Base-by-base conservation (phyloP, 2,329 filamentous ascomycete genomes). In the Epichloe uncinata region DNA sequence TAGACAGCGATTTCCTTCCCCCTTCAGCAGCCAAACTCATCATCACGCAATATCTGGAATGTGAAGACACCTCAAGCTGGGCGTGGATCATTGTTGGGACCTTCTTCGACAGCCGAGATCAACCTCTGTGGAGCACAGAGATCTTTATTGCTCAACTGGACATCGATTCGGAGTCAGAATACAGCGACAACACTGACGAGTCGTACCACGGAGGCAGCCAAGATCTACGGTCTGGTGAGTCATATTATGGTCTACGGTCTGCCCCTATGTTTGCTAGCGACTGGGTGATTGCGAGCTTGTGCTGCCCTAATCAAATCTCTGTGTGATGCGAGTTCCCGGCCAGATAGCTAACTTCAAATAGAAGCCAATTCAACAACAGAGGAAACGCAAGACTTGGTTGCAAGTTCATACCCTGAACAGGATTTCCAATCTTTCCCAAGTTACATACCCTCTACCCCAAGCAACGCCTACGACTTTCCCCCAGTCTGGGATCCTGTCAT, bases 31-130 rank as follows among this genome's bases (percentile, higher is more conserved):
- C 65, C 3, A 72, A 70, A 52, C 63, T 74, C 30, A 55, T 71
- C 54, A 64, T 75, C 46, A 72, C 68, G 16, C 72, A 74, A 55
- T 62, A 69, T 49, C 56, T 71, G 42, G 56, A 66, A 47, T 52
- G 61, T 15, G 60, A 57, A 2, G 58, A 63, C 22, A 57, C 60
- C 3, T 61, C 59, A 0, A 65, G 57, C 51, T 75, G 71, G 69
- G 72, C 68, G 15, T 74, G 67, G 66, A 63, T 76, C 44, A 63
- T 73, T 20, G 63, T 73, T 13, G 73, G 66, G 0, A 67, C 67
- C 1, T 77, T 75, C 48, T 74, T 72, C 59, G 71, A 77, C 61
- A 49, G 54, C 1, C 49, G 66, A 8, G 65, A 67, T 41, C 61
- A 59, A 35, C 58, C 66, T 4, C 51, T 77, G 38, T 77, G 72